phyloP scores from a whole-genome alignment of 2,329 filamentous ascomycete species.

The Paraconiothyrium sp. region DNA sequence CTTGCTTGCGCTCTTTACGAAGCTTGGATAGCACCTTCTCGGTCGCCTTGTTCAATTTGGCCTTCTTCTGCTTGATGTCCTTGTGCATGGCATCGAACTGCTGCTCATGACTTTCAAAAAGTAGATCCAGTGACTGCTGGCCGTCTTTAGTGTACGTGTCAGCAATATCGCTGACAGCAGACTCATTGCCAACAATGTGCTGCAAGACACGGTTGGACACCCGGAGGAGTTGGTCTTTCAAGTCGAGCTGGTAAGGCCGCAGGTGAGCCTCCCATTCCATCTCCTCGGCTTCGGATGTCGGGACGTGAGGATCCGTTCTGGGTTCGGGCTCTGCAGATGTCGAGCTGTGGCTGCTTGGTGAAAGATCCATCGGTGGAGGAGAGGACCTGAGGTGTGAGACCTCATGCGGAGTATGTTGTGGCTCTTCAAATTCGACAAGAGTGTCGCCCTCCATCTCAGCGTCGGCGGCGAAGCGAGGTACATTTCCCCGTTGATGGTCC shows the following conservation, averaged over 20 bases:
- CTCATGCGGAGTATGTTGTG: constrained; percentile 18
- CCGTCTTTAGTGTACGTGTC: constrained; percentile 57
- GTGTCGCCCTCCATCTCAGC: constrained; percentile 34
- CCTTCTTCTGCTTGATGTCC: constrained; percentile 36
- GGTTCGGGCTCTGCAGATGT: constrained; percentile 34
- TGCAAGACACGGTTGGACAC: constrained; percentile 55
- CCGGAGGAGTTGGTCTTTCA: constrained; percentile 52
- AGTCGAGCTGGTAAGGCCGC: constrained; percentile 49
- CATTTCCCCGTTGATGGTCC: not conserved
- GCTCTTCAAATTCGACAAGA: constrained; percentile 29
- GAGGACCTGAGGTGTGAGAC: constrained; percentile 32
- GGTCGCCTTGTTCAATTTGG: constrained; percentile 27
- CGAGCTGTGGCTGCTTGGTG: constrained; percentile 39
- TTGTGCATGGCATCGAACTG: constrained; percentile 43
- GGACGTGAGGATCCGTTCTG: constrained; percentile 27
- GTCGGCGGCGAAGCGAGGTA: not conserved
- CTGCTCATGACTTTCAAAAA: constrained; percentile 53
- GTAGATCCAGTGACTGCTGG: constrained; percentile 53
- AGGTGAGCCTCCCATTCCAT: constrained; percentile 52
- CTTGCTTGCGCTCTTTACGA: constrained; percentile 18
- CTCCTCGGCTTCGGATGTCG: constrained; percentile 40
- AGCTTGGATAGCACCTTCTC: constrained; percentile 20
- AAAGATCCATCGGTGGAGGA: constrained; percentile 25
- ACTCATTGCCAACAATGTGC: constrained; percentile 59
- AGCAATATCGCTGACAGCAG: constrained; percentile 54